Conservation (phyloP, 768 basidiomycete genomes). For the Clitopilus hobsonii region DNA sequence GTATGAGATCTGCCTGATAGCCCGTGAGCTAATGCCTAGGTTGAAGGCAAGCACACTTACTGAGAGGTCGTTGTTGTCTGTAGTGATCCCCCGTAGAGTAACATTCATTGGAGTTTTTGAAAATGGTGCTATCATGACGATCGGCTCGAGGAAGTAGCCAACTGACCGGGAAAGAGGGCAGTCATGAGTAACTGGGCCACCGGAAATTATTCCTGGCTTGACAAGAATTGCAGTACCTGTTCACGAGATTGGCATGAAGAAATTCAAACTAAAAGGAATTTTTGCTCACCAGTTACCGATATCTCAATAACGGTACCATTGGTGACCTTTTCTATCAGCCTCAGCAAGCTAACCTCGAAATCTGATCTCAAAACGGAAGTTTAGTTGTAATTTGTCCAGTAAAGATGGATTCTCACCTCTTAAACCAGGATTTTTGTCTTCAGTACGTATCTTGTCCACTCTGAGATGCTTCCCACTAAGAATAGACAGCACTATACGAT, state of each 20-base stretch:
- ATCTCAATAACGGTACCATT: constrained; percentile 96
- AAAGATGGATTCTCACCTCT: constrained; percentile 46
- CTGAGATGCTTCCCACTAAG: constrained; percentile 82
- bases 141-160: constrained; percentile 91
- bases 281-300: constrained; percentile 82
- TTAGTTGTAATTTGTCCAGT: neutral
- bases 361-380: constrained; percentile 39
- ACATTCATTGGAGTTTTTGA: constrained; percentile 81
- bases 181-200: constrained; percentile 78
- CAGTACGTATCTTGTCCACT: constrained; percentile 83
- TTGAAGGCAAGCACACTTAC: constrained; percentile 32
- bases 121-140: constrained; percentile 90
- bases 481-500: constrained; percentile 83
- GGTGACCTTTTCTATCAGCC: constrained; percentile 84
- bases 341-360: constrained; percentile 86
- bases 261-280: neutral
- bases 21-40: constrained; percentile 4
- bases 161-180: constrained; percentile 86
- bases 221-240: constrained; percentile 87
- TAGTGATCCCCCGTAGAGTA: constrained; percentile 86
- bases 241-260: constrained; percentile 1
- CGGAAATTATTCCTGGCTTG: constrained; percentile 88
- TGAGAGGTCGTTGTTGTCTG: constrained; percentile 88
- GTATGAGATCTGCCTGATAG: constrained; percentile 74
- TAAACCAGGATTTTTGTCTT: constrained; percentile 95